These are phyloP conservation scores for Rhodamnia argentea DNA, from an alignment of 345 rosid genomes.

Conservation along the genomic window DNA sequence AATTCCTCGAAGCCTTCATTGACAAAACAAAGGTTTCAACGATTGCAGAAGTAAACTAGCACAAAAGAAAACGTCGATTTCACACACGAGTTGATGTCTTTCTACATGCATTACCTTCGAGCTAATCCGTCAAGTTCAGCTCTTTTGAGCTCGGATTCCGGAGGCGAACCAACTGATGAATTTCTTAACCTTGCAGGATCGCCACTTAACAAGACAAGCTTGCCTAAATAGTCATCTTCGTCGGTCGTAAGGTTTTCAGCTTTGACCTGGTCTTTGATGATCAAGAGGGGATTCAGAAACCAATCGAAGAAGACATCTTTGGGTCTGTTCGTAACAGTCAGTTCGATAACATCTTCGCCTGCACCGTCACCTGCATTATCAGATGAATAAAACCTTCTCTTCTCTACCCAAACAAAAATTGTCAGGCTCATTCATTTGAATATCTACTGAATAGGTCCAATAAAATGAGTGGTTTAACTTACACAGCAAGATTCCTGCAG, in stretches of 20 bases:
- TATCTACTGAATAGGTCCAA: background rate
- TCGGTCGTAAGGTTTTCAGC: slow-evolving; percentile 55
- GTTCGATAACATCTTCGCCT: slow-evolving; percentile 35
- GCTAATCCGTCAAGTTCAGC: slow-evolving; percentile 93
- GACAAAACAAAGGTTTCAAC: background rate
- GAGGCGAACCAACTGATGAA: slow-evolving; percentile 35
- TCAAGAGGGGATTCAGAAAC: slow-evolving; percentile 82
- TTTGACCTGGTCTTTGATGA: slow-evolving; percentile 81
- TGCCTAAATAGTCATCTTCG: slow-evolving; percentile 79
- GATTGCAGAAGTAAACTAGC: background rate
- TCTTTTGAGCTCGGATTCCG: slow-evolving; percentile 57
- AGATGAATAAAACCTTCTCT: background rate
- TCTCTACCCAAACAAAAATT: background rate
- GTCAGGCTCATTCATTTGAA: background rate
- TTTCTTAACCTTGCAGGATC: slow-evolving; percentile 48
- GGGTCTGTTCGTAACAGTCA: slow-evolving; percentile 67
- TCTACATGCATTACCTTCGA: slow-evolving; percentile 44
- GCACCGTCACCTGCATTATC: background rate
- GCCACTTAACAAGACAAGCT: slow-evolving; percentile 54
- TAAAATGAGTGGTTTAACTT: slow-evolving; percentile 7
- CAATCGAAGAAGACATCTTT: slow-evolving; percentile 81
- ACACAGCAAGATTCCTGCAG: slow-evolving; percentile 59
- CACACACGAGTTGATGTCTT: background rate
- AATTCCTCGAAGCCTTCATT: slow-evolving; percentile 65
- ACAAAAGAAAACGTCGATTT: background rate